Percentiles rank a stretch among this genome's conserved stretches.
Evolutionary conservation across 106 monocot species (phyloP).

Genomic region (Dendrobium officinale): DNA sequence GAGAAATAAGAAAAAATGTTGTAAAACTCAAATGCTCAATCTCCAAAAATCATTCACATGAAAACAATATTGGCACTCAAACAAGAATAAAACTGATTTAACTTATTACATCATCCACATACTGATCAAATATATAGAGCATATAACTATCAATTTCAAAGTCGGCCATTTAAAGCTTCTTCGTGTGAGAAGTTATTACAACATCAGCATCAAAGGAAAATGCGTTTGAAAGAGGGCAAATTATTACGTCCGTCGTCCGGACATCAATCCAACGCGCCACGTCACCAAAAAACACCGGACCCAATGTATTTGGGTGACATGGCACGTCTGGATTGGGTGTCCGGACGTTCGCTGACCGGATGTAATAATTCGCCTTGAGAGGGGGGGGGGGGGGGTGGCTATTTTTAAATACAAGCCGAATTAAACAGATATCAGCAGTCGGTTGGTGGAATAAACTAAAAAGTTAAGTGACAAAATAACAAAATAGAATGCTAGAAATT

Average conservation of each 20-base stretch:
- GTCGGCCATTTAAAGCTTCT: background rate
- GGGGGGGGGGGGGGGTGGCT: background rate
- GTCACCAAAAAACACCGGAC: too few species aligned
- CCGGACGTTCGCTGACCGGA: too few species aligned
- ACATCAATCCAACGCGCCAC: too few species aligned
- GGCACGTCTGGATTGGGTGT: too few species aligned
- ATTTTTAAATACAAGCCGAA: background rate
- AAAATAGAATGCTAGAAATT: slow-evolving; percentile 31
- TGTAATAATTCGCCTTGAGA: too few species aligned
- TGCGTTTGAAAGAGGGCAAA: too few species aligned
- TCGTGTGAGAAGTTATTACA: background rate
- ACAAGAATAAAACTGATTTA: background rate
- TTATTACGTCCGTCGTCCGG: too few species aligned
- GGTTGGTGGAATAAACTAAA: background rate
- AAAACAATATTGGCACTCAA: background rate
- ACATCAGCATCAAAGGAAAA: background rate
- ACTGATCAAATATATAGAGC: background rate
- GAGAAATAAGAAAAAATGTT: background rate
- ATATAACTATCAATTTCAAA: background rate
- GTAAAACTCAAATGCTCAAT: background rate
- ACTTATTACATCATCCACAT: too few species aligned
- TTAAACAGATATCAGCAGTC: background rate
- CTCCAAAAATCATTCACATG: background rate
- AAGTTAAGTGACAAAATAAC: background rate
- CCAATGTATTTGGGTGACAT: too few species aligned